Evolutionary conservation across 208 protist genomes (phyloP).

Genomic region (Trypanosoma cruzi): DNA sequence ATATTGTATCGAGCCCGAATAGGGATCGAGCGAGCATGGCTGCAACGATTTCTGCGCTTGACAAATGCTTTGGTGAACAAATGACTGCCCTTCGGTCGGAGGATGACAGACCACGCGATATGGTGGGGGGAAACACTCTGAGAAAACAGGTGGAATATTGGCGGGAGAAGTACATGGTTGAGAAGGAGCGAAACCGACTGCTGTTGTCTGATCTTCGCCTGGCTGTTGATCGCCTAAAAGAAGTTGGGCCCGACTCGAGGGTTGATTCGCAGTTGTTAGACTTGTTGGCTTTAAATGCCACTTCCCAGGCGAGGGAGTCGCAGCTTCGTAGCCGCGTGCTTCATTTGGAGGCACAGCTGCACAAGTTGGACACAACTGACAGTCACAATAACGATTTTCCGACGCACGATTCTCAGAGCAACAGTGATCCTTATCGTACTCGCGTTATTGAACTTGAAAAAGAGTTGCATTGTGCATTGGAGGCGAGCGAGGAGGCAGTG

Average conservation of each 20-base stretch:
- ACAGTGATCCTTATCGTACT: not conserved
- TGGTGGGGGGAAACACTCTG: not conserved
- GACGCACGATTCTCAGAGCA: not conserved
- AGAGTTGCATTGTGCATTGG: conserved; percentile 2
- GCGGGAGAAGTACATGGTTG: conserved; percentile 14
- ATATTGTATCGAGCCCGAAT: conserved; percentile 2
- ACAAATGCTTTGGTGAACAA: conserved; percentile 27
- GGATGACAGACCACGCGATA: not conserved
- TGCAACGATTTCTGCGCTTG: conserved; percentile 9
- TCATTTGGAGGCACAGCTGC: conserved; percentile 11
- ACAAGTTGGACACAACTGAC: not conserved
- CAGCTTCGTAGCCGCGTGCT: conserved; percentile 14
- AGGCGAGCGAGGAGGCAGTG: not conserved
- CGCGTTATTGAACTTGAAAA: conserved; percentile 8
- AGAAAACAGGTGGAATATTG: conserved; percentile 14
- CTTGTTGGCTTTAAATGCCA: not conserved
- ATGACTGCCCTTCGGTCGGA: not conserved
- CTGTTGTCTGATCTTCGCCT: conserved; percentile 15
- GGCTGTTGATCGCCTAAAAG: not conserved
- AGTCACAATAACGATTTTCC: not conserved
- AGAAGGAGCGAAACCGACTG: conserved; percentile 16
- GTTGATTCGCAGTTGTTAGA: conserved; percentile 3
- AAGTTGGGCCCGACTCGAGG: not conserved
- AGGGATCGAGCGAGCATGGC: not conserved
- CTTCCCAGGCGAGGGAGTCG: conserved; percentile 13